Conservation (phyloP, 192 early-diverging fungal species). For the Chytriomyces sp. region DNA sequence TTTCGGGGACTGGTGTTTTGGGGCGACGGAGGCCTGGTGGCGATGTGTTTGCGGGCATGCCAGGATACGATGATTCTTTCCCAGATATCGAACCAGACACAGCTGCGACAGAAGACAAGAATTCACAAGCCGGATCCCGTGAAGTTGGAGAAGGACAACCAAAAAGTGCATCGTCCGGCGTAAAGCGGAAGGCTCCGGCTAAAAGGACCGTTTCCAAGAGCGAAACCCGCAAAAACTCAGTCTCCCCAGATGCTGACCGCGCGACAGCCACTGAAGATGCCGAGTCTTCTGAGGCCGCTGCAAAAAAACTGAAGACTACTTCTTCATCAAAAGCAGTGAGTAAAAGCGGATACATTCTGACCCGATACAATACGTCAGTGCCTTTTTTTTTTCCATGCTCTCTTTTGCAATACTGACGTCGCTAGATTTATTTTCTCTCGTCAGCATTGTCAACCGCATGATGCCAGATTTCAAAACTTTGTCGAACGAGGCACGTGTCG, state of each 20-base stretch:
- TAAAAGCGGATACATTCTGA: slow-evolving; percentile 19
- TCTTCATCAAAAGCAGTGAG: neutral
- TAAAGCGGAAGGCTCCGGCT: too few relatives aligned
- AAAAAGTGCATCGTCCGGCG: neutral
- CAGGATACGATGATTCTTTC: slow-evolving; percentile 16
- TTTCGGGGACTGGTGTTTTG: slow-evolving; percentile 1
- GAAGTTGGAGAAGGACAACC: too few relatives aligned
- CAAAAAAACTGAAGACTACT: slow-evolving; percentile 2
- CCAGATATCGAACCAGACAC: neutral
- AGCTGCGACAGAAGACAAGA: neutral
- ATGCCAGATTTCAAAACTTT: slow-evolving; percentile 33
- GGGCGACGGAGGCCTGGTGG: slow-evolving; percentile 19
- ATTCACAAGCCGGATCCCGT: too few relatives aligned
- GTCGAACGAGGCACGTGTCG: slow-evolving; percentile 22
- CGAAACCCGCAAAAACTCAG: too few relatives aligned
- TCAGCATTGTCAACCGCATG: slow-evolving; percentile 31
- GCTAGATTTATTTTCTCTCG: neutral
- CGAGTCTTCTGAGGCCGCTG: neutral
- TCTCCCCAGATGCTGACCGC: neutral
- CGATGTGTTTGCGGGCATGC: neutral
- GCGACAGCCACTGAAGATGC: neutral
- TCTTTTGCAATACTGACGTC: neutral
- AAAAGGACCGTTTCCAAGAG: too few relatives aligned
- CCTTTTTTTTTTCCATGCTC: neutral
- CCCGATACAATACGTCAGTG: slow-evolving; percentile 28